Evolutionary conservation across 805 yeast species (phyloP).

Genomic region (Cyberlindnera japonica): DNA sequence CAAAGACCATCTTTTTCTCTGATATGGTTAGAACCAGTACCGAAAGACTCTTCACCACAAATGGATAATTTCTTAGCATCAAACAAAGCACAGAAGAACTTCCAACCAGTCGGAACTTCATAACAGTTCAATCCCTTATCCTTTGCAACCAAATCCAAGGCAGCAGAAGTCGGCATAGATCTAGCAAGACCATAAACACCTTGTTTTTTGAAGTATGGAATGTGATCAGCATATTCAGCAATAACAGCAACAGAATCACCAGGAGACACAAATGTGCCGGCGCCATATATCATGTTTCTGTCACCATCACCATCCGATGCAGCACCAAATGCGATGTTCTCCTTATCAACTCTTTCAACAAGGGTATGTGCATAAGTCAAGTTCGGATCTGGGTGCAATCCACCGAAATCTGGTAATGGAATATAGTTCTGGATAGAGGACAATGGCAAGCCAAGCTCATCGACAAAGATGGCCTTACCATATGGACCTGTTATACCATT

Average conservation of each 20-base stretch:
- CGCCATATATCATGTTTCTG: conserved; percentile 97
- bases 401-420: conserved; percentile 92
- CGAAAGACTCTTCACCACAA: conserved; percentile 98
- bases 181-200: conserved; percentile 94
- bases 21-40: conserved; percentile 96
- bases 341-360: conserved; percentile 80
- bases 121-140: conserved; percentile 69
- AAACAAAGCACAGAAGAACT: conserved; percentile 92
- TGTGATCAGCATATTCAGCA: conserved; percentile 85
- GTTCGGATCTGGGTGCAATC: conserved; percentile 97
- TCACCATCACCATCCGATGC: conserved; percentile 99
- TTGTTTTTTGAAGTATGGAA: conserved; percentile 85
- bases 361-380: conserved; percentile 87
- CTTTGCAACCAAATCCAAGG: conserved; percentile 87
- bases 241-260: conserved; percentile 98
- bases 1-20: conserved; percentile 97
- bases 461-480: conserved; percentile 77
- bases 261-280: conserved; percentile 91
- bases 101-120: conserved; percentile 99
- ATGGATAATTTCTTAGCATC: conserved; percentile 91
- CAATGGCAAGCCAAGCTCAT: conserved; percentile 75
- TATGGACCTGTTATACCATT: conserved; percentile 98
- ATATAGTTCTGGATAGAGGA: conserved; percentile 70
- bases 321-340: conserved; percentile 88
- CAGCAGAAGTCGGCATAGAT: conserved; percentile 96